Percentiles rank a stretch among this genome's conserved stretches.
Conservation (phyloP, 495 filamentous ascomycete species). For the Penicillium dipodomyicola region DNA sequence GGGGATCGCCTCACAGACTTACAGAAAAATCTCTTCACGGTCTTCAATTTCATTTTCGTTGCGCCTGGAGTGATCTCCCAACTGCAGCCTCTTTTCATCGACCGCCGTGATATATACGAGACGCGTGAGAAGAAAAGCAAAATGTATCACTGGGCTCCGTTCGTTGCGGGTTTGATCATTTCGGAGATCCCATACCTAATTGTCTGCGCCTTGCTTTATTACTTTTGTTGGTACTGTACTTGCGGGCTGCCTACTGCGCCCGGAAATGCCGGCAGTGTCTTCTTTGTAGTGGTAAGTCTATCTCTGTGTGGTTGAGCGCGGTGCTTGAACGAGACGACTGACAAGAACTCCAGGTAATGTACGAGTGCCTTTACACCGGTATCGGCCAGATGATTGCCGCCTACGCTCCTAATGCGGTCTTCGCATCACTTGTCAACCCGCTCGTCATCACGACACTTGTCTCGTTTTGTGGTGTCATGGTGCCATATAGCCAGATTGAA, state of each 20-base stretch:
- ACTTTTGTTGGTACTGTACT: conserved; percentile 52
- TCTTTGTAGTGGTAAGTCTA: too few relatives aligned
- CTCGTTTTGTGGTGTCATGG: conserved; percentile 48
- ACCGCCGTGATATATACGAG: conserved; percentile 49
- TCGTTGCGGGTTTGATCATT: conserved; percentile 45
- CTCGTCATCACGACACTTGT: conserved; percentile 52
- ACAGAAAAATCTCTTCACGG: conserved; percentile 32
- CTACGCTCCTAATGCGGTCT: conserved; percentile 53
- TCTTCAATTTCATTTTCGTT: conserved; percentile 49
- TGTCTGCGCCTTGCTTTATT: conserved; percentile 45
- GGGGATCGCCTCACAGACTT: conserved; percentile 26
- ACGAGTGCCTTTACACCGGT: conserved; percentile 51
- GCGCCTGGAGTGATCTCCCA: conserved; percentile 47
- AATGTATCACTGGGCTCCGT: conserved; percentile 52
- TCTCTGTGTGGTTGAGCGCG: too few relatives aligned
- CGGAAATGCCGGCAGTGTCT: too few relatives aligned
- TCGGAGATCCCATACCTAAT: conserved; percentile 51
- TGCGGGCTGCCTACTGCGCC: background rate
- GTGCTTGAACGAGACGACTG: too few relatives aligned
- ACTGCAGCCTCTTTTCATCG: conserved; percentile 46
- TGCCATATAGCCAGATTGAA: conserved; percentile 43
- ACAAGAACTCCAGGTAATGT: conserved; percentile 9
- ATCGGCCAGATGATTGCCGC: conserved; percentile 60
- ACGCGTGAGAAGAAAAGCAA: conserved; percentile 46
- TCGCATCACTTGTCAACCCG: conserved; percentile 51